A percentile compares a stretch with the other conserved stretches of the same genome.
These are phyloP conservation scores for Salix exigua DNA, from an alignment of 345 rosid genomes.

Conservation along the genomic window DNA sequence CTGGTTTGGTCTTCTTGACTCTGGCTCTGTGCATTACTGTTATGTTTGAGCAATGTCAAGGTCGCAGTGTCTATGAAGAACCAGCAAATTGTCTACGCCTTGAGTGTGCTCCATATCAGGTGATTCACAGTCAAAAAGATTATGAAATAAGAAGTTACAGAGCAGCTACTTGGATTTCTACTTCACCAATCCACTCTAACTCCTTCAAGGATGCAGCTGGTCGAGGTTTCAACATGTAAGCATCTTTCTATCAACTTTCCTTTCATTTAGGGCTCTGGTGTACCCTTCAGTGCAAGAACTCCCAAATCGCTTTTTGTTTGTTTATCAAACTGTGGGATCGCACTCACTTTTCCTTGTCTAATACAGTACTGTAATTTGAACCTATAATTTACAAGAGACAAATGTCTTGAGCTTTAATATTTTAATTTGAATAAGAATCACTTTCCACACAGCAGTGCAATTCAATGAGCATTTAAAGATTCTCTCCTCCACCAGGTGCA, in stretches of 20 bases:
- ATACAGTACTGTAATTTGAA: background rate
- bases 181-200: conserved; percentile 1
- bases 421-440: conserved; percentile 1
- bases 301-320: background rate
- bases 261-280: background rate
- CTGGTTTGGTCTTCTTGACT: background rate
- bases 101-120: background rate
- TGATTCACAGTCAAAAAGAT: background rate
- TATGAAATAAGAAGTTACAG: background rate
- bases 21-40: background rate
- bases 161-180: conserved; percentile 4
- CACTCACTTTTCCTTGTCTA: background rate
- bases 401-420: background rate
- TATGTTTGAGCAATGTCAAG: background rate
- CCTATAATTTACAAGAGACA: background rate
- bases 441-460: background rate
- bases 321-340: background rate
- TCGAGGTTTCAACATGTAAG: conserved; percentile 19
- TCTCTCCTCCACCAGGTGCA: background rate
- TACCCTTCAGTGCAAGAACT: background rate
- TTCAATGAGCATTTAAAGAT: background rate
- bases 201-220: conserved; percentile 7
- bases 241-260: background rate
- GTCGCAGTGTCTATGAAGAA: background rate
- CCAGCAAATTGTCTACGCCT: background rate